Base-by-base conservation (phyloP, 495 filamentous ascomycete species). In the Xylaria venustula region DNA sequence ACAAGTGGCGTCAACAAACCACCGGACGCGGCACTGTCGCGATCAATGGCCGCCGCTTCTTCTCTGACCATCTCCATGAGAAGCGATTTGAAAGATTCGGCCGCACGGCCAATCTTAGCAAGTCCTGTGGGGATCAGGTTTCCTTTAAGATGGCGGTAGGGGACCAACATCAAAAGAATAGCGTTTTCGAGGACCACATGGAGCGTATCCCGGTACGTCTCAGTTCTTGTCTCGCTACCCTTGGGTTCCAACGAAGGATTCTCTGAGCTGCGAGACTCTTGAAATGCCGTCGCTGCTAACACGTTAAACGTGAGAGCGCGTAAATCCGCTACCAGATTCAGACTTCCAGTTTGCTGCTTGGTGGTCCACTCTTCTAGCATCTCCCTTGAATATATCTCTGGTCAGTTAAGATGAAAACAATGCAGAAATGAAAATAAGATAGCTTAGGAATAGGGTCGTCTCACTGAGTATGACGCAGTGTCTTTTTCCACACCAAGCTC, bases 401-500 rank as follows among this genome's bases (percentile, higher is more conserved):
- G n/a, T n/a, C n/a, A n/a, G n/a, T n/a, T n/a, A n/a, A n/a, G n/a
- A n/a, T n/a, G n/a, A n/a, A n/a, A n/a, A n/a, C n/a, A n/a, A n/a
- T n/a, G n/a, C n/a, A n/a, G n/a, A 7, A 3, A 14, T 11, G 3
- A 41, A 14, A 14, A 41, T 41, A 15, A 41, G 37, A n/a, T 41
- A 14, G 15, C 37, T 41, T 41, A n/a, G 12, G 37, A 5, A 41
- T 15, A n/a, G 15, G 7, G 37, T n/a, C n/a, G n/a, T n/a, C 37
- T 41, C 67, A 65, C 23, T 50, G 45, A 1, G 75, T 67, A 55
- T 81, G 77, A 0, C 60, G 60, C 1, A 79, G 7, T 2, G 70
- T 60, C 64, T 79, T 74, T 3, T 34, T 42, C 78, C 77, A 79
- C 1, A 79, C 75, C 3, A 75, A 44, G 0, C 25, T 52, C 47